These are phyloP conservation scores for Vigna reflexopilosa DNA, from an alignment of 306 rosid species.

Conservation along the genomic window DNA sequence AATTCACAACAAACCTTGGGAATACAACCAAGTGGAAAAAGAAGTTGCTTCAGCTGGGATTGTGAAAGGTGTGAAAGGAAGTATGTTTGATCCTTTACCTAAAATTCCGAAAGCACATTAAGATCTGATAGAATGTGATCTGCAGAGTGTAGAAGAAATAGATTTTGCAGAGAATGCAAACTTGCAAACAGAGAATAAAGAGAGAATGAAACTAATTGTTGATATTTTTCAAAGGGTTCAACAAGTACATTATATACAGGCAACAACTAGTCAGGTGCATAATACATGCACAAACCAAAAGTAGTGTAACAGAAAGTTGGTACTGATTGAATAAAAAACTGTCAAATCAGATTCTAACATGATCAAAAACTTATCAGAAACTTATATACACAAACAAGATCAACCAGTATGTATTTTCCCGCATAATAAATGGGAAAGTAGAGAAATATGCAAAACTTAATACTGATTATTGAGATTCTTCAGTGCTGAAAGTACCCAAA, in stretches of 20 bases:
- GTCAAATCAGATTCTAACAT: too few relatives aligned
- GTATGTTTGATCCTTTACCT: constrained; percentile 98
- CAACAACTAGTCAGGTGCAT: too few relatives aligned
- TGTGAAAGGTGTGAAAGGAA: constrained; percentile 92
- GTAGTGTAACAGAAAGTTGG: too few relatives aligned
- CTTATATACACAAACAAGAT: neutral
- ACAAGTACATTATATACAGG: too few relatives aligned
- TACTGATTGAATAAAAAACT: too few relatives aligned
- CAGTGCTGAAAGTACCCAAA: neutral
- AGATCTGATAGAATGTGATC: neutral
- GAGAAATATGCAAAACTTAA: constrained; percentile 27
- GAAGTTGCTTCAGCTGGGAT: constrained; percentile 77
- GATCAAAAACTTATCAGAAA: too few relatives aligned
- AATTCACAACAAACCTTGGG: constrained; percentile 74
- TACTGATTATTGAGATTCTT: constrained; percentile 34
- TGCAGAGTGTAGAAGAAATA: too few relatives aligned
- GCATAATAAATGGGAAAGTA: constrained; percentile 4
- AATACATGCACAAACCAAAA: too few relatives aligned
- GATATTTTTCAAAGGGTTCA: too few relatives aligned
- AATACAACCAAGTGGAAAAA: constrained; percentile 87
- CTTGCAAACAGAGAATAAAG: too few relatives aligned
- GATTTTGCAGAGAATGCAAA: too few relatives aligned
- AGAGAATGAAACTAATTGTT: too few relatives aligned
- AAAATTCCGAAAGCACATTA: constrained; percentile 45
- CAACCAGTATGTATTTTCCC: constrained; percentile 1